These are phyloP conservation scores for Tolypocladium tropicale DNA, from an alignment of 2,329 filamentous ascomycete genomes.

Conservation along the genomic window DNA sequence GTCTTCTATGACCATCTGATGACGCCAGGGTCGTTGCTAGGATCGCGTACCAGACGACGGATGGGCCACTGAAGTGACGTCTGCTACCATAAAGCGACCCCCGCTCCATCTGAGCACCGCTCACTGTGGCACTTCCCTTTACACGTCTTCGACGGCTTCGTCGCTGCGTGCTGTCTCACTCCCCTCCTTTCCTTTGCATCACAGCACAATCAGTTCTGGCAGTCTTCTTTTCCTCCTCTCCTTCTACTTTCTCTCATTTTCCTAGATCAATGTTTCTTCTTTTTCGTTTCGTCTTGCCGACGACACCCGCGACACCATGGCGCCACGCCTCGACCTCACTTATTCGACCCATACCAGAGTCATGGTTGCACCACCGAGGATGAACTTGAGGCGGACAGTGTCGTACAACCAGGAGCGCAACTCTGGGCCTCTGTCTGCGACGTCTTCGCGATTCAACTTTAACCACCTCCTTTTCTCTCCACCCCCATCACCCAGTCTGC, in stretches of 20 bases:
- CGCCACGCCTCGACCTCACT: slow-evolving; percentile 35
- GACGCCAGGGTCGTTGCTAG: background rate
- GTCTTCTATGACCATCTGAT: background rate
- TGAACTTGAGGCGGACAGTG: slow-evolving; percentile 49
- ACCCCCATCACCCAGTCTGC: slow-evolving; percentile 63
- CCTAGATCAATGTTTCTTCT: background rate
- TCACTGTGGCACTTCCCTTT: background rate
- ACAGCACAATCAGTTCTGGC: background rate
- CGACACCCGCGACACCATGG: slow-evolving; percentile 23
- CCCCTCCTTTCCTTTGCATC: background rate
- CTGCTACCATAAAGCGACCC: background rate
- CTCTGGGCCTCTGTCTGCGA: slow-evolving; percentile 40
- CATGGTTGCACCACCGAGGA: slow-evolving; percentile 41
- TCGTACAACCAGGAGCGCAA: slow-evolving; percentile 46
- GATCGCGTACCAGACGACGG: background rate
- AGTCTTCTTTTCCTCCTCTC: background rate
- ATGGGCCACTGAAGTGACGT: background rate
- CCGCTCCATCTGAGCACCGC: background rate
- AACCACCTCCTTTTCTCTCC: slow-evolving; percentile 57
- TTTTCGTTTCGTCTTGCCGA: background rate
- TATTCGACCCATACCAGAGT: slow-evolving; percentile 36
- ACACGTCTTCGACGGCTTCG: background rate
- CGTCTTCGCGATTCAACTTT: slow-evolving; percentile 53
- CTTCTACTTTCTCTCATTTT: background rate
- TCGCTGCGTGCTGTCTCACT: background rate